Percentiles rank a stretch among this genome's conserved stretches.
These are phyloP conservation scores for Exidia glandulosa DNA, from an alignment of 768 basidiomycete genomes.

Conservation along the genomic window DNA sequence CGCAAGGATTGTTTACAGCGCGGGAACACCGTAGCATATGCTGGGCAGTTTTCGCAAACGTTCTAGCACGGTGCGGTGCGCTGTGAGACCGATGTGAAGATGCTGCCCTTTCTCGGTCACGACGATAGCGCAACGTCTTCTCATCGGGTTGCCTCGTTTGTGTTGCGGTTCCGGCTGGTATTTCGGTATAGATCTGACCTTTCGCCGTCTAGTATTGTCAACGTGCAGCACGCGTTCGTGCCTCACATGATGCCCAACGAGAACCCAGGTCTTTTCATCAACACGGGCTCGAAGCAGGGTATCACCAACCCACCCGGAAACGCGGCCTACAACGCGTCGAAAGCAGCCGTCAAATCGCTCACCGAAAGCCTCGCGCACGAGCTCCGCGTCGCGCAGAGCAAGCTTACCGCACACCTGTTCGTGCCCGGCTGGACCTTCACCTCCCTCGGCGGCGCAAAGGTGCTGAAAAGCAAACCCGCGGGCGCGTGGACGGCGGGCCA, in stretches of 20 bases:
- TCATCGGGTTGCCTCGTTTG: no score
- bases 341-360: constrained; percentile 61
- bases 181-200: no score
- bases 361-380: constrained; percentile 64
- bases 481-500: constrained; percentile 90
- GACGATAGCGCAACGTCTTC: no score
- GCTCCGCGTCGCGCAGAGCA: constrained; percentile 47
- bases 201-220: constrained; percentile 70
- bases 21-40: no score
- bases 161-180: no score
- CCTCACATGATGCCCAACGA: constrained; percentile 76
- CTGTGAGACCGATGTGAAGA: no score
- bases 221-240: constrained; percentile 78
- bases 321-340: constrained; percentile 66
- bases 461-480: constrained; percentile 49
- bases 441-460: neutral
- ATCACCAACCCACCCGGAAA: constrained; percentile 94
- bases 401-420: constrained; percentile 85
- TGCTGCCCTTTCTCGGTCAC: no score
- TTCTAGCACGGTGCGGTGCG: no score
- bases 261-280: constrained; percentile 60
- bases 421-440: constrained; percentile 29
- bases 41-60: no score
- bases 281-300: constrained; percentile 89
- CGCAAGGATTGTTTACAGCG: no score